Evolutionary conservation across 139 green algal genomes (phyloP).

Genomic region (Chlorokybus atmophyticus): DNA sequence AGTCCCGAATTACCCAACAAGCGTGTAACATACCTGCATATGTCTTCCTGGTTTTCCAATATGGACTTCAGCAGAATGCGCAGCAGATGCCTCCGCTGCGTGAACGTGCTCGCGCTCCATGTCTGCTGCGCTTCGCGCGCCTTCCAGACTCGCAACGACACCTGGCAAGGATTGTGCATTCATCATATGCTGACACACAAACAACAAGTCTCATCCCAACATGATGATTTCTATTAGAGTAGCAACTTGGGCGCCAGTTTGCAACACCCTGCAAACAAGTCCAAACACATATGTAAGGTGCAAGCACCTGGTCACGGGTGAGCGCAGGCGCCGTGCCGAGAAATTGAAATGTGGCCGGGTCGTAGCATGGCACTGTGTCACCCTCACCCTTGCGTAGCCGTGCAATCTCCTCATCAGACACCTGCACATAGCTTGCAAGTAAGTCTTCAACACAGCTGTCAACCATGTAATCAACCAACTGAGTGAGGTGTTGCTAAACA

Average conservation of each 20-base stretch:
- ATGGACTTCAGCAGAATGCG: slow-evolving; percentile 76
- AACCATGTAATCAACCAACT: too few relatives aligned
- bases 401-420: slow-evolving; percentile 3
- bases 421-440: background rate
- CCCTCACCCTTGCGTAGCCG: background rate
- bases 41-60: slow-evolving; percentile 73
- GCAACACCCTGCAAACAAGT: slow-evolving; percentile 7
- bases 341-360: slow-evolving; percentile 71
- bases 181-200: background rate
- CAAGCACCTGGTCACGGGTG: slow-evolving; percentile 38
- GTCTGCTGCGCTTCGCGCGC: slow-evolving; percentile 27
- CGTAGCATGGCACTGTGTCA: slow-evolving; percentile 49
- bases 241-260: background rate
- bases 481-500: too few relatives aligned
- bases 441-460: background rate
- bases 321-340: slow-evolving; percentile 71
- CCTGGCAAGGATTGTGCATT: background rate
- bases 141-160: slow-evolving; percentile 1
- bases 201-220: background rate
- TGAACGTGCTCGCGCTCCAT: slow-evolving; percentile 64
- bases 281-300: background rate
- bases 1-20: too few relatives aligned
- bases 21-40: slow-evolving; percentile 55
- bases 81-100: slow-evolving; percentile 58
- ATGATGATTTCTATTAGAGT: background rate